Evolutionary conservation across 164 flowering plant species (phyloP).

Genomic region (Magnolia changhungtana): DNA sequence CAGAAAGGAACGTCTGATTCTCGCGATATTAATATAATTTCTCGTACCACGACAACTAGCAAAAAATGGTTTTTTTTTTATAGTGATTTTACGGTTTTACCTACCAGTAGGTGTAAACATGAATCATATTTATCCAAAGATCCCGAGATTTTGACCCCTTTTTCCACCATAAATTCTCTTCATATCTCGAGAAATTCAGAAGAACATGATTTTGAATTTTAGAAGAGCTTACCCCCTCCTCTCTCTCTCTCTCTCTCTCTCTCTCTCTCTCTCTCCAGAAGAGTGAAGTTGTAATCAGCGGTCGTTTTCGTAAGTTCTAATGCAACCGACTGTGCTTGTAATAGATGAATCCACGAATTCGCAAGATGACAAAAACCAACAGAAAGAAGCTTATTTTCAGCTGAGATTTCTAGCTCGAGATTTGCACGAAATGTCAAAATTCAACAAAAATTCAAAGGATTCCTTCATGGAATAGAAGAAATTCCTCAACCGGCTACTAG

Average conservation of each 20-base stretch:
- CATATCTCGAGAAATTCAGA: not conserved
- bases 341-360: not conserved
- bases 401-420: not conserved
- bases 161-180: not conserved
- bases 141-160: not conserved
- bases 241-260: no score
- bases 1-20: not conserved
- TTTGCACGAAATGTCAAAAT: no score
- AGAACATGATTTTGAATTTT: not conserved
- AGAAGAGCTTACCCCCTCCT: not conserved
- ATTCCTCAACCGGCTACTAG: no score
- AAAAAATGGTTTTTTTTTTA: not conserved
- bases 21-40: not conserved
- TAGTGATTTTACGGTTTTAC: not conserved
- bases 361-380: not conserved
- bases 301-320: not conserved
- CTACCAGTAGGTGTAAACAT: not conserved
- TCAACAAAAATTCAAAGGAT: no score
- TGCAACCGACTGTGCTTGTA: not conserved
- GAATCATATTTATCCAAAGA: no score
- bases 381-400: not conserved
- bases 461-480: no score
- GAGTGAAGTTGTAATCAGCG: not conserved
- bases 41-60: not conserved
- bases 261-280: not conserved